These are phyloP conservation scores for Pyracantha coccinea DNA, from an alignment of 331 rosid species.

Conservation along the genomic window DNA sequence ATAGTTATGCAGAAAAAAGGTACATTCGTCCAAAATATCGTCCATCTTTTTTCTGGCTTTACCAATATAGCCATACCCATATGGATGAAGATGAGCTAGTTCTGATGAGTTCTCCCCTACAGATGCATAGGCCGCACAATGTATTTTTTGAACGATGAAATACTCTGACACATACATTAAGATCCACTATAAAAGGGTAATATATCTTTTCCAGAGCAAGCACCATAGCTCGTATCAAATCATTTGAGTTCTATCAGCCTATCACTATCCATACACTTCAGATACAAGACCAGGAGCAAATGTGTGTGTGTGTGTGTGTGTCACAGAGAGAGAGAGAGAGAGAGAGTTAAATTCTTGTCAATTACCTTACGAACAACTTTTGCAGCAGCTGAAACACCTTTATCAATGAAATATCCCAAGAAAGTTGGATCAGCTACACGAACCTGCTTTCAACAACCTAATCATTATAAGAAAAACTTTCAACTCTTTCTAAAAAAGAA, in stretches of 20 bases:
- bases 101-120: too few relatives aligned
- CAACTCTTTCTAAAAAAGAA: conserved; percentile 6
- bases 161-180: too few relatives aligned
- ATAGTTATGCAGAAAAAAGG: neutral
- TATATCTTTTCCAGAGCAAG: too few relatives aligned
- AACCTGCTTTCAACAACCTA: conserved; percentile 54
- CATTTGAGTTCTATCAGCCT: too few relatives aligned
- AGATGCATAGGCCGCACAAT: too few relatives aligned
- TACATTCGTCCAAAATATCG: neutral
- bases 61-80: too few relatives aligned
- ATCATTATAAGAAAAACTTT: conserved; percentile 22
- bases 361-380: conserved; percentile 98
- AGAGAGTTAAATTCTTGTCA: neutral
- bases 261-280: neutral
- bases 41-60: too few relatives aligned
- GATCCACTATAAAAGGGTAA: too few relatives aligned
- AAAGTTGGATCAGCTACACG: conserved; percentile 96
- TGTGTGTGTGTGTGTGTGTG: neutral
- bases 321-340: neutral
- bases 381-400: conserved; percentile 89
- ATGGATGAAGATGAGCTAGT: too few relatives aligned
- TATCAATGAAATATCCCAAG: conserved; percentile 92
- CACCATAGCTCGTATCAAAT: too few relatives aligned
- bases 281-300: neutral
- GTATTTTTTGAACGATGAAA: too few relatives aligned